Evolutionary conservation across 106 monocot genomes (phyloP), one percentile per base, ranked within the genome.

Genomic region (Acorus gramineus): DNA sequence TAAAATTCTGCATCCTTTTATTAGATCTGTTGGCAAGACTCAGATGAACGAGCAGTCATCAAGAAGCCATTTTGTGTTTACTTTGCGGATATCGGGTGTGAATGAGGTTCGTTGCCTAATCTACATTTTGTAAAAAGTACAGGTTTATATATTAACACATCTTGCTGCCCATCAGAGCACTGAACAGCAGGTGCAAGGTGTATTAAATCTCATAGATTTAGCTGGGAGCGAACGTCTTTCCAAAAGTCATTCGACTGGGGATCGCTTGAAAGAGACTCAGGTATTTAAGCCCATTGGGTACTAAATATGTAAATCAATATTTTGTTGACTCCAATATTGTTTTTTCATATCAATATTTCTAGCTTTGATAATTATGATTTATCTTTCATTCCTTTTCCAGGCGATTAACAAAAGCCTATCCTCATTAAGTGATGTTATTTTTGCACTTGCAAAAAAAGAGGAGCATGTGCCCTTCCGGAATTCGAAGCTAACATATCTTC

Each of bases 1-100:
- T 28, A 28, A 28, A 28, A 28, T 28, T 28, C 28, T 28, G 28
- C 28, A 28, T 28, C 1, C 28, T 28, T 28, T 28, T 28, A 28
- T 28, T 52, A 96, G 96, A 58, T 96, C 96, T 68, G 91, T 96
- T 4, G 91, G 87, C 7, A 83, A 60, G 74, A 96, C 96, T 13
- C 91, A 87, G 14, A 85, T 90, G 85, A 96, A 96, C 50, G 96
- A 96, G 60, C 78, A 96, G 56, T 96, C 96, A 4, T 96, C 91
- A 42, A 57, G 96, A 55, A 96, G 87, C 66, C 96, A 96, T 67
- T 96, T 87, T 81, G 91, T 96, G 0, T 96, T 96, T 66, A 91
- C 91, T 6, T 53, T 96, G 52, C 80, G 82, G 50, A 96, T 91
- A 71, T 80, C 63, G 46, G 90, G 96, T 44, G 61, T 79, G 12